Evolutionary conservation across 139 green algal species (phyloP).

Genomic region (Closterium sp.): DNA sequence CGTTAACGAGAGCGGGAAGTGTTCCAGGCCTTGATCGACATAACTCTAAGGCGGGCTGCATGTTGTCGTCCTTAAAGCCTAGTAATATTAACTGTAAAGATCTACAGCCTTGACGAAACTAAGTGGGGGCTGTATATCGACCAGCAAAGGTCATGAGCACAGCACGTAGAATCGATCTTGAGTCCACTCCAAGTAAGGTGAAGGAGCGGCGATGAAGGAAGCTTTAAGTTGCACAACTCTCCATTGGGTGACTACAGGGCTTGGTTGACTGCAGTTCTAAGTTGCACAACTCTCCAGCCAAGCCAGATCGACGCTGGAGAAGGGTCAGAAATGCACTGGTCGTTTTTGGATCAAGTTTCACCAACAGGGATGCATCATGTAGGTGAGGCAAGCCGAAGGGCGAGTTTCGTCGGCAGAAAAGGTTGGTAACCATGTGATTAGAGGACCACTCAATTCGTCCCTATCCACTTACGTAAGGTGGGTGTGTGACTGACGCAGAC

Average conservation of each 20-base stretch:
- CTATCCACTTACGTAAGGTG: neutral
- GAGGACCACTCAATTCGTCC: neutral
- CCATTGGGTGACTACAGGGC: no score
- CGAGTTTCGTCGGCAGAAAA: neutral
- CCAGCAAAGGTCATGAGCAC: neutral
- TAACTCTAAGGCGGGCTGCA: neutral
- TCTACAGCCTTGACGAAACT: no score
- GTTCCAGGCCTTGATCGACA: neutral
- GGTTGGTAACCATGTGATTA: neutral
- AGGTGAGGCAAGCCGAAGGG: neutral
- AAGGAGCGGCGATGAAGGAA: no score
- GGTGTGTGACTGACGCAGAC: neutral
- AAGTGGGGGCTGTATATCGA: neutral
- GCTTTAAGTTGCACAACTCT: no score
- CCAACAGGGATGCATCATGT: neutral
- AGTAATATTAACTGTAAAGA: no score
- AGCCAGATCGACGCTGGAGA: no score
- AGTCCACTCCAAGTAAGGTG: neutral
- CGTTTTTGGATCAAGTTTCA: neutral
- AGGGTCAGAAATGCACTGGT: neutral
- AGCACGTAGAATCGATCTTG: neutral
- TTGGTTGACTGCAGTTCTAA: no score
- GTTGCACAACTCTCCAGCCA: no score
- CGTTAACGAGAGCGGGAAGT: neutral
- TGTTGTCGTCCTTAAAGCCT: neutral